Percentiles rank a stretch among this genome's conserved stretches.
Conservation (phyloP, 2,329 filamentous ascomycete species). For the Aspergillus uvarum region DNA sequence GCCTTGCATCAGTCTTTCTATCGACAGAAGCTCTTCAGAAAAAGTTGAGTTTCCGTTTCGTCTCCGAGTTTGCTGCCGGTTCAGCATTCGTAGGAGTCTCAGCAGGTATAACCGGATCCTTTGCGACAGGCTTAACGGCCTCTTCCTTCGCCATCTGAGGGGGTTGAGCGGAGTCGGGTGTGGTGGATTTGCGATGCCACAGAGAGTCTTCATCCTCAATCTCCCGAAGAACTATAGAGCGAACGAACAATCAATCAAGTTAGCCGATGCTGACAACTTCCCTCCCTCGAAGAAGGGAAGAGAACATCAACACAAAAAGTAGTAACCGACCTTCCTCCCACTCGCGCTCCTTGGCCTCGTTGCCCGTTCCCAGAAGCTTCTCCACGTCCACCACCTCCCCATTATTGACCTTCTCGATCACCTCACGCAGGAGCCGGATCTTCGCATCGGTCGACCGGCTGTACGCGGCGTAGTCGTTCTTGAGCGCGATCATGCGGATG, state of each 20-base stretch:
- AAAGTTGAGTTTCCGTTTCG: constrained; percentile 31
- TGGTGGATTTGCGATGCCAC: constrained; percentile 32
- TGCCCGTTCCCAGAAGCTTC: constrained; percentile 73
- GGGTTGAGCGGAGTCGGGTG: not conserved
- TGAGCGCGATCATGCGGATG: constrained; percentile 83
- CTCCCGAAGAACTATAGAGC: constrained; percentile 36
- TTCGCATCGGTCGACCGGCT: constrained; percentile 75
- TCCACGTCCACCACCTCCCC: constrained; percentile 77
- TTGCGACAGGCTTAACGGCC: constrained; percentile 1
- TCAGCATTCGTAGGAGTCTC: constrained; percentile 14
- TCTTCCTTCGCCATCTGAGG: constrained; percentile 1
- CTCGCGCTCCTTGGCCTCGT: constrained; percentile 70
- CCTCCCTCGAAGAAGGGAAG: too few species aligned
- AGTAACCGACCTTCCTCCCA: constrained; percentile 73
- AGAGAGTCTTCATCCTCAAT: constrained; percentile 42
- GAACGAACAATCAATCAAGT: not conserved
- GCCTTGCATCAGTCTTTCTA: not conserved
- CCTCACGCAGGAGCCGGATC: constrained; percentile 71
- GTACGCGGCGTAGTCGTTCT: constrained; percentile 71
- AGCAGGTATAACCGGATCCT: constrained; percentile 18
- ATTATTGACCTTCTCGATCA: constrained; percentile 47
- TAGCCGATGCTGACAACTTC: not conserved
- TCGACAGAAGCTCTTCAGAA: constrained; percentile 21
- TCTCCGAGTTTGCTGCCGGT: constrained; percentile 14
- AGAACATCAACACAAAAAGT: too few species aligned